Conservation (phyloP, 1,284 basidiomycete species). For the Farysia itapuensis region DNA sequence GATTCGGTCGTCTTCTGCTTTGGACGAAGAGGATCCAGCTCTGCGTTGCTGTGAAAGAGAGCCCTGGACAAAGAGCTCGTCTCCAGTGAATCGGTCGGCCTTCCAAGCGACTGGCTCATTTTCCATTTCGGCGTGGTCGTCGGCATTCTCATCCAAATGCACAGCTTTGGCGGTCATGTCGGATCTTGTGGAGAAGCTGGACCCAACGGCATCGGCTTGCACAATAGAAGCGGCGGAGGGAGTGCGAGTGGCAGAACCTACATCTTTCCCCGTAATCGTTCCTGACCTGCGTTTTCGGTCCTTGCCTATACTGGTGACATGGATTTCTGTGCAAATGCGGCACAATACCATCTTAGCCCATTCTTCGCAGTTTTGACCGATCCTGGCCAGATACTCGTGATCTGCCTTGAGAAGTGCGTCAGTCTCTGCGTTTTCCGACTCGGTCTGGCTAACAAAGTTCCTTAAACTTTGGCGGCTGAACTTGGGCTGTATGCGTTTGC, state of each 20-base stretch:
- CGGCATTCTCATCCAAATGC: constrained; percentile 3
- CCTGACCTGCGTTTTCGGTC: constrained; percentile 13
- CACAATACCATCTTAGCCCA: constrained; percentile 46
- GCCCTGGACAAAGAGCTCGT: constrained; percentile 27
- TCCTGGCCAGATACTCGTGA: constrained; percentile 19
- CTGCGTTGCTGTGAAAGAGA: constrained; percentile 10
- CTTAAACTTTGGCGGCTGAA: constrained; percentile 21
- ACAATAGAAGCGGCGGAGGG: not conserved
- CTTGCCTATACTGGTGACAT: constrained; percentile 1
- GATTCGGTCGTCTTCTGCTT: constrained; percentile 19
- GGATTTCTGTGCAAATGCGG: constrained; percentile 22
- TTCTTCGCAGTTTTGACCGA: constrained; percentile 36
- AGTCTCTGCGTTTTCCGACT: constrained; percentile 39
- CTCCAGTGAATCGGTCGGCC: constrained; percentile 32
- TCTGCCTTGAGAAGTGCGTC: constrained; percentile 41
- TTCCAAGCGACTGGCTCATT: constrained; percentile 12
- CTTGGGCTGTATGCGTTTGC: constrained; percentile 1
- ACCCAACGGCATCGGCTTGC: constrained; percentile 5
- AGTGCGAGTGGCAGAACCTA: constrained; percentile 1
- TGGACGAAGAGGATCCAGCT: constrained; percentile 9
- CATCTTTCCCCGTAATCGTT: constrained; percentile 25
- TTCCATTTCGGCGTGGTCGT: not conserved
- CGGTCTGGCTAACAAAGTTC: constrained; percentile 20
- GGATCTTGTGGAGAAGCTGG: constrained; percentile 30
- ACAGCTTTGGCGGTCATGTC: constrained; percentile 33